Conservation (phyloP, 1,139 yeast genomes). For the Arxiozyma telluris region DNA sequence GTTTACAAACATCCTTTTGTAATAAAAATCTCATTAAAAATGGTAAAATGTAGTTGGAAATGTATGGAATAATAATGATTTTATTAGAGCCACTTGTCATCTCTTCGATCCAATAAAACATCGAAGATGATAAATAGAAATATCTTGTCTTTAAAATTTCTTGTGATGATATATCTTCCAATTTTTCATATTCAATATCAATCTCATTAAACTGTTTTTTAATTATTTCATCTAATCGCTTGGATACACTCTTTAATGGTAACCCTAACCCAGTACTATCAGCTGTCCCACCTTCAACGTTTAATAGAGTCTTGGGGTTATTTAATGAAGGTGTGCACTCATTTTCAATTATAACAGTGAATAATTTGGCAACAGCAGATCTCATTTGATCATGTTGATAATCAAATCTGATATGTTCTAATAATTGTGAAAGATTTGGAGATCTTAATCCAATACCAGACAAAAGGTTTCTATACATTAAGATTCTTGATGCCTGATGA, state of each 20-base stretch:
- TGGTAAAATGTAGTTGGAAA: conserved; percentile 50
- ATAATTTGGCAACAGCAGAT: conserved; percentile 56
- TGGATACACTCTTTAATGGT: conserved; percentile 4
- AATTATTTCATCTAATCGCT: conserved; percentile 2
- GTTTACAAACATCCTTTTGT: conserved; percentile 74
- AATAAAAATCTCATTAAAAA: conserved; percentile 57
- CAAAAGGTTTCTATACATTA: conserved; percentile 47
- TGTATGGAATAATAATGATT: conserved; percentile 34
- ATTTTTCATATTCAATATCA: conserved; percentile 33
- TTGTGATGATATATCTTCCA: conserved; percentile 28
- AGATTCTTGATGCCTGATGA: conserved; percentile 51
- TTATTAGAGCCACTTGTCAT: conserved; percentile 26
- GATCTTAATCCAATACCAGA: conserved; percentile 52
- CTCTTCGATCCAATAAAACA: conserved; percentile 26
- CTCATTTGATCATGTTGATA: conserved; percentile 76
- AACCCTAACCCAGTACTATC: conserved; percentile 1
- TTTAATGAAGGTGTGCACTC: conserved; percentile 41
- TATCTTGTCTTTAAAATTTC: conserved; percentile 32
- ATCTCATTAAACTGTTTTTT: conserved; percentile 1
- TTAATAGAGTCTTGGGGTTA: not conserved
- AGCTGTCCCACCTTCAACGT: not conserved
- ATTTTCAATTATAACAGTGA: conserved; percentile 48
- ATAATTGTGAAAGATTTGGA: conserved; percentile 41
- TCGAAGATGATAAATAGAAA: conserved; percentile 32
- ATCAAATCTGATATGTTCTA: conserved; percentile 40